Percentiles rank a stretch among this genome's conserved stretches.
phyloP scores from a whole-genome alignment of 176 grass and related monocot genomes.

The Puccinellia tenuiflora region DNA sequence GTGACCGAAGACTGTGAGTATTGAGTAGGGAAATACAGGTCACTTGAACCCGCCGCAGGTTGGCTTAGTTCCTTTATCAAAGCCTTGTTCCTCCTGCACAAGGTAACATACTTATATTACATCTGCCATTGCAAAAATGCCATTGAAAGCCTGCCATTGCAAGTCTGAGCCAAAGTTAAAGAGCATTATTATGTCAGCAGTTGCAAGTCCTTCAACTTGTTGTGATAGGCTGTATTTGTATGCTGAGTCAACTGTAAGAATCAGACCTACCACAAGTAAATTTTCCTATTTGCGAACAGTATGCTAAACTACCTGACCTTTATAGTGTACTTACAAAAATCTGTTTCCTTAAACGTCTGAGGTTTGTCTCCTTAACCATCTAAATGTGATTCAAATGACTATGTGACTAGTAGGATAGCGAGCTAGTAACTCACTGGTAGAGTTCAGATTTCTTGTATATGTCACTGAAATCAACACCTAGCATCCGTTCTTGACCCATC shows the following conservation, averaged over 20 bases:
- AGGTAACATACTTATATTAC: neutral
- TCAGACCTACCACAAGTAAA: neutral
- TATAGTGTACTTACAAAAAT: neutral
- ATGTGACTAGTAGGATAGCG: neutral
- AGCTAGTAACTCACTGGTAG: conserved; percentile 52
- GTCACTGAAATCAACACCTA: conserved; percentile 61
- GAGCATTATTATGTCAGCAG: neutral
- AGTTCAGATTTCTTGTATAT: conserved; percentile 82
- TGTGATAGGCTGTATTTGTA: neutral
- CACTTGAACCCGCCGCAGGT: conserved; percentile 47
- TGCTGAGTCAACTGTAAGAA: neutral
- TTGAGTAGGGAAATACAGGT: conserved; percentile 58
- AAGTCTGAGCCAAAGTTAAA: neutral
- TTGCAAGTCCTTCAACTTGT: neutral
- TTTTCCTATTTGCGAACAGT: conserved; percentile 1
- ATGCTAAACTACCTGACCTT: neutral
- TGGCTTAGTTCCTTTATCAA: conserved; percentile 65
- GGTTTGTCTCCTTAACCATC: neutral
- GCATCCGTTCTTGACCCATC: conserved; percentile 43
- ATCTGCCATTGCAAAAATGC: conserved; percentile 1
- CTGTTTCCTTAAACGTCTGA: neutral
- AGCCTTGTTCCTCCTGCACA: conserved; percentile 61
- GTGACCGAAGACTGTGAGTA: conserved; percentile 50
- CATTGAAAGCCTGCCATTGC: neutral
- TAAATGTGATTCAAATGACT: neutral